phyloP scores from a whole-genome alignment of 768 basidiomycete genomes.

The Boletus huronensis region DNA sequence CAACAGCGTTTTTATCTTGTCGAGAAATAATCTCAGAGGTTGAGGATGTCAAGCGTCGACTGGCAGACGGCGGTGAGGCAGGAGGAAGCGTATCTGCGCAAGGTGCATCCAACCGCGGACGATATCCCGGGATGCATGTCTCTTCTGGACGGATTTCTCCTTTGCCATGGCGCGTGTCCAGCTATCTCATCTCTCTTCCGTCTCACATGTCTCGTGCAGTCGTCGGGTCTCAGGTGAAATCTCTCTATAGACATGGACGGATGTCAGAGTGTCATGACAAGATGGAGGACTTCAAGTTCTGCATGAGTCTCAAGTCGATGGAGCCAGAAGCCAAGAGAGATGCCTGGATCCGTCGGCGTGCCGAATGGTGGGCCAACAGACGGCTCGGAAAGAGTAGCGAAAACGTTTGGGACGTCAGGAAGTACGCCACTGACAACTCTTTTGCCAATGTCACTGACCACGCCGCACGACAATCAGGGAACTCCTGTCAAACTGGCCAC shows the following conservation, averaged over 20 bases:
- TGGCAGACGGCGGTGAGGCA: constrained; percentile 58
- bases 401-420: constrained; percentile 88
- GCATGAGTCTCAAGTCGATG: constrained; percentile 77
- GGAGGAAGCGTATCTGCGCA: constrained; percentile 63
- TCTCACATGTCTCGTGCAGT: constrained; percentile 42
- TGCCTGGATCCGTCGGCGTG: constrained; percentile 80
- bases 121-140: constrained; percentile 83
- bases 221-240: constrained; percentile 74
- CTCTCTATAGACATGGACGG: constrained; percentile 83
- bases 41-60: constrained; percentile 39
- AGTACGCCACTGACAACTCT: constrained; percentile 47
- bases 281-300: constrained; percentile 93
- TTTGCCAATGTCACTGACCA: not conserved
- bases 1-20: not conserved
- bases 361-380: constrained; percentile 92
- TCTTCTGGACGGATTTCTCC: constrained; percentile 67
- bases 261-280: constrained; percentile 69
- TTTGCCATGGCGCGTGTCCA: constrained; percentile 56
- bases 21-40: constrained; percentile 1
- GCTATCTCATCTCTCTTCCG: not conserved
- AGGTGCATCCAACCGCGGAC: constrained; percentile 66
- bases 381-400: constrained; percentile 82
- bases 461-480: constrained; percentile 13
- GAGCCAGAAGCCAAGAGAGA: constrained; percentile 74
- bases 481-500: constrained; percentile 28